These are phyloP conservation scores for Trametes cubensis DNA, from an alignment of 768 basidiomycete species.

Conservation along the genomic window DNA sequence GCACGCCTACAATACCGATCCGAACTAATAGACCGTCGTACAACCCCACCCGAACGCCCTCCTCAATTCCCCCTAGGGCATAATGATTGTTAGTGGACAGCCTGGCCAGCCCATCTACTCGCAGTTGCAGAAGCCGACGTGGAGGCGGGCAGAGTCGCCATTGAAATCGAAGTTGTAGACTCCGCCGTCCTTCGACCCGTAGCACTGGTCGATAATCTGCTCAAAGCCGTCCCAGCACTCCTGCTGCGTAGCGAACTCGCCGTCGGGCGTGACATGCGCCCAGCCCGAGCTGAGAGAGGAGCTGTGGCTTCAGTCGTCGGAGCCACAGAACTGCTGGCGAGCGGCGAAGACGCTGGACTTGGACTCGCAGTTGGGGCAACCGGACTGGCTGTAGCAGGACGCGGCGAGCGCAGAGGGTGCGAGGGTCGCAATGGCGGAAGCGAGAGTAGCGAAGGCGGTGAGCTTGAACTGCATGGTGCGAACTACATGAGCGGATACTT, in stretches of 20 bases:
- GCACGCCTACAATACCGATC: too few species aligned
- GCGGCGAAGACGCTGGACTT: neutral
- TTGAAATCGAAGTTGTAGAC: neutral
- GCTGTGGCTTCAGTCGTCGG: neutral
- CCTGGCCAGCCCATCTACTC: neutral
- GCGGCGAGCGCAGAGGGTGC: slow-evolving; percentile 1
- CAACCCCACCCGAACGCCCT: too few species aligned
- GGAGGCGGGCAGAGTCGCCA: neutral
- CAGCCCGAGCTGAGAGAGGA: neutral
- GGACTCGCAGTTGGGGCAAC: neutral
- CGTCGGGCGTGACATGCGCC: neutral
- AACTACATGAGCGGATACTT: neutral
- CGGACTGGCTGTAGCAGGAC: neutral
- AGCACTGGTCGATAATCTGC: slow-evolving; percentile 10
- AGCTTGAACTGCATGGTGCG: slow-evolving; percentile 6
- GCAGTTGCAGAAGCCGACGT: slow-evolving; percentile 8
- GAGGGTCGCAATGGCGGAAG: neutral
- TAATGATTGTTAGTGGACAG: too few species aligned
- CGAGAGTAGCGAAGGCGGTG: slow-evolving; percentile 1
- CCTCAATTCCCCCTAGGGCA: too few species aligned
- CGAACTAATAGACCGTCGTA: too few species aligned
- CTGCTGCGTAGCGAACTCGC: slow-evolving; percentile 4
- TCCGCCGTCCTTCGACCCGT: slow-evolving; percentile 4
- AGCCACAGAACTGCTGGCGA: neutral
- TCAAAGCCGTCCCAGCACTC: slow-evolving; percentile 8